Evolutionary conservation across 495 filamentous ascomycete species (phyloP).

Genomic region (Xylaria castorea): DNA sequence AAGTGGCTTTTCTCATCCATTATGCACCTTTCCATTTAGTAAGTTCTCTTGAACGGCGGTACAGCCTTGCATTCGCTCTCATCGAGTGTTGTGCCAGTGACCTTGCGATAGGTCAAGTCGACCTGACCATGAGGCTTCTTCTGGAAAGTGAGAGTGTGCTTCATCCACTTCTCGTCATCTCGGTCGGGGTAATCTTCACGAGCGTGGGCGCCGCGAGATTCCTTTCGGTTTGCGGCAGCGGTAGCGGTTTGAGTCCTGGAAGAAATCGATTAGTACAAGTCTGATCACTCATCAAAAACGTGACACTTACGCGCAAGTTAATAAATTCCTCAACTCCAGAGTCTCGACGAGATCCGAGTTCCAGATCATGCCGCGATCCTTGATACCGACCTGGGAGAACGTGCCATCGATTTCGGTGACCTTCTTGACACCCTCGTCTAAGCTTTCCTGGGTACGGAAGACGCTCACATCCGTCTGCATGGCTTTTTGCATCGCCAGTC

Average conservation of each 20-base stretch:
- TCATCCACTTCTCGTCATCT: slow-evolving; percentile 97
- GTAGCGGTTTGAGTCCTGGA: slow-evolving; percentile 80
- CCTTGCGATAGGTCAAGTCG: slow-evolving; percentile 77
- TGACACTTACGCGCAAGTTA: slow-evolving; percentile 86
- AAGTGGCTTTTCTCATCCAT: neutral
- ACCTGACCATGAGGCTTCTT: slow-evolving; percentile 82
- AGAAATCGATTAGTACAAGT: slow-evolving; percentile 30
- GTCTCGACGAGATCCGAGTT: slow-evolving; percentile 97
- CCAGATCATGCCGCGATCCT: slow-evolving; percentile 99
- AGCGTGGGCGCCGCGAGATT: slow-evolving; percentile 93
- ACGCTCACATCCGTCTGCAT: slow-evolving; percentile 98
- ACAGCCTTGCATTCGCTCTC: slow-evolving; percentile 89
- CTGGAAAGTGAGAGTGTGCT: slow-evolving; percentile 95
- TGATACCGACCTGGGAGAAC: slow-evolving; percentile 84
- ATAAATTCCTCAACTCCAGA: slow-evolving; percentile 87
- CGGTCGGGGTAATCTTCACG: slow-evolving; percentile 93
- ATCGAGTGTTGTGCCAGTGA: slow-evolving; percentile 80
- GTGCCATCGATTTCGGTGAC: slow-evolving; percentile 81
- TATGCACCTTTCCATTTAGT: slow-evolving; percentile 55
- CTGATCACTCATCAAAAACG: neutral
- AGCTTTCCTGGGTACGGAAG: slow-evolving; percentile 91
- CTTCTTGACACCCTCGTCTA: slow-evolving; percentile 82
- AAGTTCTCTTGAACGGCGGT: slow-evolving; percentile 85
- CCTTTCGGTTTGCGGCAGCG: slow-evolving; percentile 86
- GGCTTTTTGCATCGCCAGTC: slow-evolving; percentile 92